Base-by-base conservation (phyloP, 805 yeast genomes). In the Tetrapisispora nanseiensis region DNA sequence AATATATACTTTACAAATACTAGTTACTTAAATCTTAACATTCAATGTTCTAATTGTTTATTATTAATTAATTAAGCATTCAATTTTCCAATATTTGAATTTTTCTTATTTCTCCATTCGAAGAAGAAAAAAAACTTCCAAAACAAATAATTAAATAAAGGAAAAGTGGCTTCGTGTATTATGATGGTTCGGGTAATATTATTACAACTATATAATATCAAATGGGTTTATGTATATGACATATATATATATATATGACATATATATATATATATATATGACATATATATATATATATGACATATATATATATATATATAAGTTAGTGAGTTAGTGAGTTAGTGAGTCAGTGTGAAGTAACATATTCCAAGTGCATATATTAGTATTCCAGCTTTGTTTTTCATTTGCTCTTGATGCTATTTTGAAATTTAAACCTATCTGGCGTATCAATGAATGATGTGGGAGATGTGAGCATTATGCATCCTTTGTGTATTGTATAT, bases 61-160 rank as follows among this genome's bases (percentile, higher is more conserved):
- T 6, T 15, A 31, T 16, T 31, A 16, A 31, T 19, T 31, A 32
- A 16, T 32, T 13, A 15, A 32, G 12, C 12, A n/a, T 33, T 33
- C 12, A 33, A 33, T 20, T 21, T 21, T 26, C 15, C 28, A 34
- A 15, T 34, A n/a, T 15, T 23, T 24, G 6, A 26, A 10, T 35
- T 35, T 24, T 35, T 35, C 38, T 35, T 35, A 35, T 35, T 35
- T 35, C 30, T 35, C 26, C 30, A 23, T n/a, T 29, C 10, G 11
- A 24, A 7, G 15, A 29, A 29, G 32, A 29, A 23, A 35, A 34
- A 34, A 35, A 35, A 35, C 23, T 35, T 35, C 38, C 38, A 35
- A 23, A 35, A 34, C 23, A 35, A 18, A 35, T 24, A 33, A 33
- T 13, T 24, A 35, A 35, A 15, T 15, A 21, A 24, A 35, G 16